Evolutionary conservation across 345 rosid genomes (phyloP), one percentile per base, ranked within the genome.

Genomic region (Salix viminalis): DNA sequence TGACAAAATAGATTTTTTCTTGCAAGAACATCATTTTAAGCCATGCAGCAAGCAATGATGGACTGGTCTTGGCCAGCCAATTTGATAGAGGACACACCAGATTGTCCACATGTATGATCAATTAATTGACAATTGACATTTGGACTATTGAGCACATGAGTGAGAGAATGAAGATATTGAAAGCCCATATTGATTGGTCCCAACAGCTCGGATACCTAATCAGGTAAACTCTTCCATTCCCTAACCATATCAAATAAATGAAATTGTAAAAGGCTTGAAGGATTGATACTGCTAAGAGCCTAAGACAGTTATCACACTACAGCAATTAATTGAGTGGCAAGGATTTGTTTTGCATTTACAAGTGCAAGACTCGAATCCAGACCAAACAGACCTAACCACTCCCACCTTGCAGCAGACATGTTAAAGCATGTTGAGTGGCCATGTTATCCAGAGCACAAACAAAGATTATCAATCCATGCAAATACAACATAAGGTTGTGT

Each of bases 91-190:
- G 30, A 67, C 67, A 67, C n/a, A 14, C 39, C 65, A 50, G 48
- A 65, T 72, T 46, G 73, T 62, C 48, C 73, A 79, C 73, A 58
- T 75, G 74, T 39, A 62, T 64, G 44, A 70, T 24, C 16, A 67
- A 64, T 12, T 60, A 69, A 70, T 58, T 48, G 41, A 2, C 77
- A 69, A 68, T 28, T 32, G n/a, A 65, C 69, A 65, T 23, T 71
- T 54, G 36, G 79, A 81, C 75, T n/a, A 52, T 26, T 64, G 83
- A 48, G 64, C 62, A 60, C 67, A 75, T 69, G 65, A 52, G 30
- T 6, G 58, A 69, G 73, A 65, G 74, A 66, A 79, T 30, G 61
- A 81, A 65, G 70, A 56, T 9, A 68, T 65, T 62, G 75, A 75
- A 70, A 73, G 69, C 48, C 70, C 24, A 65, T 61, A 66, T 41